Base-by-base conservation (phyloP, 2,329 filamentous ascomycete species). In the Magnaporthales sp. region DNA sequence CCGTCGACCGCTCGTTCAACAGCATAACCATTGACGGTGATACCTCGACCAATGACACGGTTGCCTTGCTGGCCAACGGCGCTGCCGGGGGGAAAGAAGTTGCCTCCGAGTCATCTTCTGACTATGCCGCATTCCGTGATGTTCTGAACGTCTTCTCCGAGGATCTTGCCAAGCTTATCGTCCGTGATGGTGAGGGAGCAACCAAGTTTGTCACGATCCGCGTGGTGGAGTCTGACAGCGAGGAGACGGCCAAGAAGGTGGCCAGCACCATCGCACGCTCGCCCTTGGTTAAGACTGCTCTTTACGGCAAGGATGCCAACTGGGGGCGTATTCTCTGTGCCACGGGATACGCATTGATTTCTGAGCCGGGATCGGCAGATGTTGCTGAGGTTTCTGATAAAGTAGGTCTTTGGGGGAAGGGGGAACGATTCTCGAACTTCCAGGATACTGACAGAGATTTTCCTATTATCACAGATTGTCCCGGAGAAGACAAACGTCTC, bases 251-350 rank as follows among this genome's bases (percentile, higher is more conserved):
- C 1, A 88, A 91, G 67, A 86, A 89, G 74, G 89, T 97, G 68
- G 95, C 93, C 11, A 91, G 89, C 69, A 90, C 91, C 62, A 97
- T 99, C 75, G 93, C 95, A 19, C 88, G 90, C 64, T 97, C 93
- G 0, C 92, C 95, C 9, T 86, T 99, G 13, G 95, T 99, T 72
- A 99, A 99, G 83, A 99, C 95, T 0, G 95, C 95, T 0, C 83
- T 99, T 56, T 99, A 99, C 78, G 95, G 95, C 70, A 92, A 93
- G 76, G 95, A 99, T 76, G 95, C 95, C 22, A 99, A 99, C 82
- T 99, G 95, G 95, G 95, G 95, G 38, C 92, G 95, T 66, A 96
- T 99, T 69, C 84, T 98, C 30, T 98, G 95, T 77, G 94, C 95
- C 0, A 93, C 93, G 4, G 95, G 95, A 3, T 98, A 98, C 75